These are phyloP conservation scores for Wallacemonas collosoma DNA, from an alignment of 208 protist species.

Conservation along the genomic window DNA sequence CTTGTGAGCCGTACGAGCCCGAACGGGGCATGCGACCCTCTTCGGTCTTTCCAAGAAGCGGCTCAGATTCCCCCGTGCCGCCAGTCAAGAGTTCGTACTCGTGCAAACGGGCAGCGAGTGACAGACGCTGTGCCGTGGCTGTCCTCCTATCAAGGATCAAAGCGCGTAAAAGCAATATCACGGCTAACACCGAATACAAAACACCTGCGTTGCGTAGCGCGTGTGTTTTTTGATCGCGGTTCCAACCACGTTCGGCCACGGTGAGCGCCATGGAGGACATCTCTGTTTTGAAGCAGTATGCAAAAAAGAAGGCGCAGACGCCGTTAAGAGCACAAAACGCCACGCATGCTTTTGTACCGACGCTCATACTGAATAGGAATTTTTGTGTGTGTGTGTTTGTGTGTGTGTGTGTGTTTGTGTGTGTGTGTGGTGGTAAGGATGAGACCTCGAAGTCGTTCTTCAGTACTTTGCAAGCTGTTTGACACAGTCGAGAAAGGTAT, in stretches of 20 bases:
- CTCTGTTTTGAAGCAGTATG: conserved; percentile 68
- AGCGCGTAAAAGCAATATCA: conserved; percentile 35
- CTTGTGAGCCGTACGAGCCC: background rate
- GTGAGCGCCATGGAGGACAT: conserved; percentile 71
- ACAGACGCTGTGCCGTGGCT: background rate
- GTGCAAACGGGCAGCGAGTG: conserved; percentile 1
- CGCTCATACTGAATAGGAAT: conserved; percentile 33
- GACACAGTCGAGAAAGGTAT: background rate
- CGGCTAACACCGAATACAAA: conserved; percentile 60
- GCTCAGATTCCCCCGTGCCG: background rate
- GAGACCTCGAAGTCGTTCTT: background rate
- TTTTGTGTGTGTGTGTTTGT: background rate
- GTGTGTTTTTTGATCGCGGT: conserved; percentile 55
- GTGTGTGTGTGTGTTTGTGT: background rate
- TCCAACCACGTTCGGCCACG: conserved; percentile 53
- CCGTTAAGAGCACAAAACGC: conserved; percentile 80
- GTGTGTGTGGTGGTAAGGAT: background rate
- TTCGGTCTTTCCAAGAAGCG: background rate
- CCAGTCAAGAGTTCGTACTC: conserved; percentile 12
- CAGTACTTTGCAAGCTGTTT: background rate
- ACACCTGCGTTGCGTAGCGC: conserved; percentile 69
- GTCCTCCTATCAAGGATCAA: conserved; percentile 5
- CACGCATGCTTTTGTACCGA: conserved; percentile 60
- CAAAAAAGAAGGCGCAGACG: conserved; percentile 70
- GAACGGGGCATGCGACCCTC: background rate